Evolutionary conservation across 768 basidiomycete species (phyloP).

Genomic region (Leccinum obscurum): DNA sequence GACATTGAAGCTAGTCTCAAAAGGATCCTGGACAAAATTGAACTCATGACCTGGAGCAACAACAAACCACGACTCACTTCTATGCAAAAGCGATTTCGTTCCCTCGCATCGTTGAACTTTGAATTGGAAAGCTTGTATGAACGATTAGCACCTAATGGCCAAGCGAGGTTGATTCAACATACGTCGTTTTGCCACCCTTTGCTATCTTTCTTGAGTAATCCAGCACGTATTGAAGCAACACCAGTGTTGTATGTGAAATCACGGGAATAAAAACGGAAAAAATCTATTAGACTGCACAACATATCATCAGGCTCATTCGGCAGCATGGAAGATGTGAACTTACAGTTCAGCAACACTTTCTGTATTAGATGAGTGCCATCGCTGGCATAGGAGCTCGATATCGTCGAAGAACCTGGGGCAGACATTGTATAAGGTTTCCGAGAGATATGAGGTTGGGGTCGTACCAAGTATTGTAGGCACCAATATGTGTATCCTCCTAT

Average conservation of each 20-base stretch:
- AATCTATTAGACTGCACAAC: conserved; percentile 82
- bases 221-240: conserved; percentile 88
- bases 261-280: conserved; percentile 94
- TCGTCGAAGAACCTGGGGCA: conserved; percentile 90
- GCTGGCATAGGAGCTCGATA: conserved; percentile 84
- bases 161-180: conserved; percentile 28
- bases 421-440: conserved; percentile 11
- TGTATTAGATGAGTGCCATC: conserved; percentile 92
- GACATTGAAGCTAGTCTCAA: conserved; percentile 95
- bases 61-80: conserved; percentile 54
- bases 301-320: conserved; percentile 6
- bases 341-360: conserved; percentile 94
- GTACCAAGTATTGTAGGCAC: conserved; percentile 81
- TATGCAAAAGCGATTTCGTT: conserved; percentile 94
- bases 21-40: conserved; percentile 72
- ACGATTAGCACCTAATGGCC: conserved; percentile 8
- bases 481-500: conserved; percentile 79
- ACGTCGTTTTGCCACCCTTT: conserved; percentile 98
- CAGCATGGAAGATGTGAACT: conserved; percentile 28
- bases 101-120: conserved; percentile 70
- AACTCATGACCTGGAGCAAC: not conserved
- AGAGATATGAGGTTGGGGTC: conserved; percentile 17
- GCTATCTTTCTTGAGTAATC: conserved; percentile 82
- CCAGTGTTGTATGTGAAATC: conserved; percentile 91
- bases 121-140: conserved; percentile 44